phyloP scores from a whole-genome alignment of 73 alveolate genomes.

The Paramecium biaurelia region DNA sequence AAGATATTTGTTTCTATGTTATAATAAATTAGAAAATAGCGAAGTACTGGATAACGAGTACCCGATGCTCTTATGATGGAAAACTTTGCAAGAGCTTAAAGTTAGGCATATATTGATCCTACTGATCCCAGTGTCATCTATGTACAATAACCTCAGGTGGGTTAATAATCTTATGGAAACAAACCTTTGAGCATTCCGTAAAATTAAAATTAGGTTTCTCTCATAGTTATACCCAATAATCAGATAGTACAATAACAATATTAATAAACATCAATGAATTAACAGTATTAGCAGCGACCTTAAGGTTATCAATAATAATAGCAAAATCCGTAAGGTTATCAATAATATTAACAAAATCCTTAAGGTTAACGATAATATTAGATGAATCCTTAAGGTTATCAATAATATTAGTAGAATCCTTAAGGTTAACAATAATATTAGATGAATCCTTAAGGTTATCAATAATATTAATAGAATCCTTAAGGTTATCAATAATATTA shows the following conservation, averaged over 20 bases:
- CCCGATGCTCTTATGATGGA: conserved; percentile 73
- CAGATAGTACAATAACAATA: not conserved
- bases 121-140: conserved; percentile 96
- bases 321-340: not conserved
- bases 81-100: conserved; percentile 67
- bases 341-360: not conserved
- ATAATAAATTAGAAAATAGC: conserved; percentile 53
- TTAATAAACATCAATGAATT: not conserved
- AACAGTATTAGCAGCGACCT: not conserved
- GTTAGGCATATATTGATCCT: conserved; percentile 96
- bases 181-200: not conserved
- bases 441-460: not conserved
- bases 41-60: conserved; percentile 37
- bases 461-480: not conserved
- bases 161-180: not conserved
- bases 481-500: not conserved
- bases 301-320: not conserved
- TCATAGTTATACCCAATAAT: not conserved
- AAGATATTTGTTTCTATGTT: conserved; percentile 1
- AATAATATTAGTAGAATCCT: not conserved
- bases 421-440: not conserved
- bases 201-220: not conserved
- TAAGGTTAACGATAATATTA: no score
- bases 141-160: conserved; percentile 80
- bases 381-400: not conserved